phyloP scores from a whole-genome alignment of 345 rosid genomes.

The Eucalyptus pumila region DNA sequence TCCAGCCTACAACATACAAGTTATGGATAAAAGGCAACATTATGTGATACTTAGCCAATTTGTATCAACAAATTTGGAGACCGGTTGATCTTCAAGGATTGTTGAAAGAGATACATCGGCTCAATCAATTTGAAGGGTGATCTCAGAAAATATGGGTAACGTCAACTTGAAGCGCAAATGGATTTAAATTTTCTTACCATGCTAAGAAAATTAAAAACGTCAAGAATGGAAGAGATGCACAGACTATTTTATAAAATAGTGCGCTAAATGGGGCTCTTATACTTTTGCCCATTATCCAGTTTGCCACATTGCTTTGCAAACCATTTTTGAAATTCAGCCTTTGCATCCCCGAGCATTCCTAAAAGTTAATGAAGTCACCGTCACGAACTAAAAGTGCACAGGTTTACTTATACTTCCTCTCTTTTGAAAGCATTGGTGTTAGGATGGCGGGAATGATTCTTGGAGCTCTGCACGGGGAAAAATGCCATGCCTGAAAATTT shows the following conservation, averaged over 20 bases:
- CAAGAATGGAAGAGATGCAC: rapidly evolving
- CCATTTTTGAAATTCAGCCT: not conserved
- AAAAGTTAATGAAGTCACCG: not conserved
- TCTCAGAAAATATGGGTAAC: too few relatives aligned
- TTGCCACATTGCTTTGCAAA: not conserved
- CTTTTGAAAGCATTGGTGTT: conserved; percentile 90
- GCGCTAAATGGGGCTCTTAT: too few relatives aligned
- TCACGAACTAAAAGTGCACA: not conserved
- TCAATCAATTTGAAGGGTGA: too few relatives aligned
- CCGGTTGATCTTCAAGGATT: not conserved
- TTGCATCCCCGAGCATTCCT: not conserved
- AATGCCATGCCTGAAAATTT: conserved; percentile 61
- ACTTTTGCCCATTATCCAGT: not conserved
- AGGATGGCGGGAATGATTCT: conserved; percentile 85
- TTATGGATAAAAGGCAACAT: not conserved
- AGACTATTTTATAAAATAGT: too few relatives aligned
- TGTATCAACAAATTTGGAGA: not conserved
- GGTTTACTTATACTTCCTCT: conserved; percentile 45
- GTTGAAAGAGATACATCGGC: too few relatives aligned
- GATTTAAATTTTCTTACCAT: too few relatives aligned
- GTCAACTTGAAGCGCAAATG: too few relatives aligned
- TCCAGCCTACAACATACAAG: not conserved
- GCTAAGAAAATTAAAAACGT: not conserved
- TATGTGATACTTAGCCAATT: not conserved
- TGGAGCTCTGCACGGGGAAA: conserved; percentile 81